Evolutionary conservation across 352 stramenopile species (phyloP).

Genomic region (Blastocystis sp.): DNA sequence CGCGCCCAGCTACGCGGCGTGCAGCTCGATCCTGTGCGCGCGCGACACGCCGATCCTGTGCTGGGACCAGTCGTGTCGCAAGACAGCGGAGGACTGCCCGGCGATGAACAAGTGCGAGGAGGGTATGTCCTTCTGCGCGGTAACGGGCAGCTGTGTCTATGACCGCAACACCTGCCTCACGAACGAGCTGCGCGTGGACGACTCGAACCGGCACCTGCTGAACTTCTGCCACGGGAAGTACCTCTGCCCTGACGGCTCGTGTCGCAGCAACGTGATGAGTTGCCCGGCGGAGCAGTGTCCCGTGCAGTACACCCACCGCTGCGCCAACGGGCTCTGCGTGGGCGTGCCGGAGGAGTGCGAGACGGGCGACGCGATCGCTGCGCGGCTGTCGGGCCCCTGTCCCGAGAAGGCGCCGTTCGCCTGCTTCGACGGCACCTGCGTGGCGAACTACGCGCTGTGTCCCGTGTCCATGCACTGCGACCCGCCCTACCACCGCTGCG

Average conservation of each 20-base stretch:
- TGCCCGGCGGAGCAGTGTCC: constrained; percentile 45
- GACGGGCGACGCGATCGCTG: not conserved
- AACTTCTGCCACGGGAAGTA: constrained; percentile 48
- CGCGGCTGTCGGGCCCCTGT: not conserved
- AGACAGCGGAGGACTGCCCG: not conserved
- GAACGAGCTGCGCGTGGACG: constrained; percentile 6
- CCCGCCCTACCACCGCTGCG: constrained; percentile 27
- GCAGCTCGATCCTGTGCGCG: constrained; percentile 29
- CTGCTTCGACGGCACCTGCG: constrained; percentile 21
- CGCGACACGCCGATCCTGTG: constrained; percentile 25
- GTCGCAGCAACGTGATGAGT: not conserved
- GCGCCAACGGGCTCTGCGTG: constrained; percentile 39
- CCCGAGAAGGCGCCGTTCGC: not conserved
- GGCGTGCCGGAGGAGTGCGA: not conserved
- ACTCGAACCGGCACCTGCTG: not conserved
- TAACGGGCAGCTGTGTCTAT: constrained; percentile 53
- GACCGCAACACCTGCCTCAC: constrained; percentile 29
- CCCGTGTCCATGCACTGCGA: constrained; percentile 11
- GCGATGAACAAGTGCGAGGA: not conserved
- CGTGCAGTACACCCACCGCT: not conserved
- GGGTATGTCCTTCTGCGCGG: constrained; percentile 39
- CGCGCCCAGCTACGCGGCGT: not conserved
- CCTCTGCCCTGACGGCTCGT: constrained; percentile 42
- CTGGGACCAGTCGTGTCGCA: constrained; percentile 44
- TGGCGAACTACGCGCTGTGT: not conserved